These are phyloP conservation scores for Furcasterigmium furcatum DNA, from an alignment of 2,329 filamentous ascomycete genomes.

Conservation along the genomic window DNA sequence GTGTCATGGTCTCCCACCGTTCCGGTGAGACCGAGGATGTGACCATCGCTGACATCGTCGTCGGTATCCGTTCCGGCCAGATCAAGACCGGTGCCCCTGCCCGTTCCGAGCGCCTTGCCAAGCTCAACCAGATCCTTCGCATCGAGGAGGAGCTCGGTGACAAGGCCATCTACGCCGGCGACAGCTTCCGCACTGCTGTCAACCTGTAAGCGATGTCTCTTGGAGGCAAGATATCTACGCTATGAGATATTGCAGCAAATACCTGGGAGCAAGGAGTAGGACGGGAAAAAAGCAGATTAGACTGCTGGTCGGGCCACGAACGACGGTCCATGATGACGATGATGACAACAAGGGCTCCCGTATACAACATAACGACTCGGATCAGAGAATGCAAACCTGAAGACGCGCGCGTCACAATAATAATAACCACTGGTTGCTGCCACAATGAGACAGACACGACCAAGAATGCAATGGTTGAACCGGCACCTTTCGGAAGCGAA, in stretches of 20 bases:
- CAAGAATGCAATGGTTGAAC: too few relatives aligned
- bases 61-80: constrained; percentile 93
- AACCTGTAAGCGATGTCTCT: constrained; percentile 63
- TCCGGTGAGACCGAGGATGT: constrained; percentile 99
- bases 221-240: too few relatives aligned
- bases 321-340: constrained; percentile 2
- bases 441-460: too few relatives aligned
- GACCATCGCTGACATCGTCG: constrained; percentile 96
- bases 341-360: too few relatives aligned
- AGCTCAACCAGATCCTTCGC: constrained; percentile 99
- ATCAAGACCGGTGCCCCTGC: constrained; percentile 98
- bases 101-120: constrained; percentile 96
- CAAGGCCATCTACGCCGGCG: constrained; percentile 87
- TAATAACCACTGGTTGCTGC: too few relatives aligned
- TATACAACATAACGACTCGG: too few relatives aligned
- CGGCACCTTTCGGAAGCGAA: too few relatives aligned
- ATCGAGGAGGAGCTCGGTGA: constrained; percentile 98
- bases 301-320: neutral
- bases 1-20: constrained; percentile 99
- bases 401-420: too few relatives aligned
- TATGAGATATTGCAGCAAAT: neutral
- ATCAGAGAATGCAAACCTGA: too few relatives aligned
- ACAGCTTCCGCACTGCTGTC: constrained; percentile 87
- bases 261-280: neutral
- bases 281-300: neutral